These are phyloP conservation scores for Plasmodium reichenowi DNA, from an alignment of 169 alveolate genomes.

Conservation along the genomic window DNA sequence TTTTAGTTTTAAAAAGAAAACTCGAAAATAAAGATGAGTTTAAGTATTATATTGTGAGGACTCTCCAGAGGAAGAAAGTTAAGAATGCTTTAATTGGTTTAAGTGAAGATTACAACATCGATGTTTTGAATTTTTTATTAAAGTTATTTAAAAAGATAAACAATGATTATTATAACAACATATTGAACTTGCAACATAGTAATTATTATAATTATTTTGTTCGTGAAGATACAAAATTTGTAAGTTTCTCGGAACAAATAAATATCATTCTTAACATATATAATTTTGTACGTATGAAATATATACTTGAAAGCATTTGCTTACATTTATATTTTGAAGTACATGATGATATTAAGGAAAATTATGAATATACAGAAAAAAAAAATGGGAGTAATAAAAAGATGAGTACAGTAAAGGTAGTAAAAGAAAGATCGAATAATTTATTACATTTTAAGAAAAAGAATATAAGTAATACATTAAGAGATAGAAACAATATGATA, in stretches of 20 bases:
- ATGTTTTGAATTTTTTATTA: conserved; percentile 57
- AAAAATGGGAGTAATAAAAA: conserved; percentile 14
- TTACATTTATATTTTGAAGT: conserved; percentile 50
- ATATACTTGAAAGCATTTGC: conserved; percentile 42
- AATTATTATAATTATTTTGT: conserved; percentile 46
- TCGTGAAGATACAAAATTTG: conserved; percentile 50
- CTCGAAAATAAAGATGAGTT: conserved; percentile 43
- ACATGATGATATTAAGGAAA: conserved; percentile 15
- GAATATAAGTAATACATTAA: conserved; percentile 4
- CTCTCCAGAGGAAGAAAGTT: conserved; percentile 38
- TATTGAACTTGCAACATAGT: conserved; percentile 22
- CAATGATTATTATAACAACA: conserved; percentile 66
- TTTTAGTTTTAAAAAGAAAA: conserved; percentile 37
- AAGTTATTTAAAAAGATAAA: conserved; percentile 62
- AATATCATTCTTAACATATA: conserved; percentile 35
- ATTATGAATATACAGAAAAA: conserved; percentile 11
- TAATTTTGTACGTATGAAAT: conserved; percentile 59
- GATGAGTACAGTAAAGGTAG: conserved; percentile 18
- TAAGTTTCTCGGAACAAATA: conserved; percentile 54
- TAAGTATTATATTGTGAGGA: conserved; percentile 23
- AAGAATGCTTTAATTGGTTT: conserved; percentile 47
- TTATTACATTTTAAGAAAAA: conserved; percentile 39
- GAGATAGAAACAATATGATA: conserved; percentile 29
- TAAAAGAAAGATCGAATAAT: conserved; percentile 26
- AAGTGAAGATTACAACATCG: conserved; percentile 52